A percentile compares a stretch with the other conserved stretches of the same genome.
phyloP scores from a whole-genome alignment of 1,139 yeast species.

The Hyphopichia burtonii region DNA sequence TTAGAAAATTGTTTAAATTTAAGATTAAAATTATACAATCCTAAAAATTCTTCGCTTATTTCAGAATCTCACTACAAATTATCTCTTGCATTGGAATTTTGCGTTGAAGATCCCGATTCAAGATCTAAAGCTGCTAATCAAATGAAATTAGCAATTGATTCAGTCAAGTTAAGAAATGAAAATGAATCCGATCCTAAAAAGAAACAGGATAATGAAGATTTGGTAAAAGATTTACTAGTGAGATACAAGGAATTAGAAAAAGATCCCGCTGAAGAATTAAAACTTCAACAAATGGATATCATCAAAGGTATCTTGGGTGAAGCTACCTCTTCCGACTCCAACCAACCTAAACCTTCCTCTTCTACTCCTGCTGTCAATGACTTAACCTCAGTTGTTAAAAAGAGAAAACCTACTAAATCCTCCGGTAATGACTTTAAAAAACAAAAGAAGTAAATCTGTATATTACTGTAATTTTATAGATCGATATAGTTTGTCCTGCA shows the following conservation, averaged over 20 bases:
- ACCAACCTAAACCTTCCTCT: constrained; percentile 4
- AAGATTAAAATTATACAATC: constrained; percentile 51
- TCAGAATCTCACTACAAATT: constrained; percentile 83
- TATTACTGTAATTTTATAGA: not conserved
- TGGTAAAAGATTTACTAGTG: constrained; percentile 54
- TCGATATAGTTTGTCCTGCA: not conserved
- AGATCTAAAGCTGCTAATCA: constrained; percentile 56
- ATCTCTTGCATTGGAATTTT: constrained; percentile 76
- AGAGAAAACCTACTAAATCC: constrained; percentile 23
- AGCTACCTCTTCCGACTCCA: constrained; percentile 20
- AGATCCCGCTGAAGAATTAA: constrained; percentile 51
- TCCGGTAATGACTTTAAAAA: constrained; percentile 7
- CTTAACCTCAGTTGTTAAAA: constrained; percentile 34
- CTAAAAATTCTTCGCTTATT: constrained; percentile 54
- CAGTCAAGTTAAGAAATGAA: constrained; percentile 47
- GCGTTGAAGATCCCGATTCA: constrained; percentile 50
- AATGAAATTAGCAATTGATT: constrained; percentile 58
- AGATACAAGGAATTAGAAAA: constrained; percentile 51
- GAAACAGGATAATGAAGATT: constrained; percentile 46
- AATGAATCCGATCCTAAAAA: constrained; percentile 28
- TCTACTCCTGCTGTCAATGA: constrained; percentile 21
- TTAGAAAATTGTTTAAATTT: constrained; percentile 55
- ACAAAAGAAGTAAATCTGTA: constrained; percentile 8
- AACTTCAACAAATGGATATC: constrained; percentile 56
- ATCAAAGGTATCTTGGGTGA: constrained; percentile 65